These are phyloP conservation scores for Zygosaccharomyces sapae DNA, from an alignment of 1,139 yeast genomes.

Conservation along the genomic window DNA sequence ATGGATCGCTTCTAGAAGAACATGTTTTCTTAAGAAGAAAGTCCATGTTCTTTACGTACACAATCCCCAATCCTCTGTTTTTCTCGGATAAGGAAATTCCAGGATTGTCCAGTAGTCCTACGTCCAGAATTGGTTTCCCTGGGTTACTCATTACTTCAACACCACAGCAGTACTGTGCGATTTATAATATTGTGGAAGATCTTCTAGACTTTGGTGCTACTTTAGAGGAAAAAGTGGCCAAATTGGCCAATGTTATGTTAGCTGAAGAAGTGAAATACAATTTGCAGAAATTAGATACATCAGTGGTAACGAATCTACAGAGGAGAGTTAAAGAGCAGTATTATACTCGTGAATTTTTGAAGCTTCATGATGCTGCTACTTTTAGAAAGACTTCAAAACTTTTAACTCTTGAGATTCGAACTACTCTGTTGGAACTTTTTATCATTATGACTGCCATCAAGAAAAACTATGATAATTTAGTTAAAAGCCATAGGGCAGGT, in stretches of 20 bases:
- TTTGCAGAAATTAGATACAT: slow-evolving; percentile 36
- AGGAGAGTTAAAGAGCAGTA: slow-evolving; percentile 28
- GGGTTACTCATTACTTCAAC: slow-evolving; percentile 66
- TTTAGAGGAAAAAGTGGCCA: slow-evolving; percentile 52
- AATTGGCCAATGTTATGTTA: slow-evolving; percentile 52
- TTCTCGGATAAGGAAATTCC: slow-evolving; percentile 34
- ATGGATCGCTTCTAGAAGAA: slow-evolving; percentile 50
- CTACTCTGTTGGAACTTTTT: slow-evolving; percentile 54
- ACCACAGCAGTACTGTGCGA: slow-evolving; percentile 66
- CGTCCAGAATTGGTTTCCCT: slow-evolving; percentile 55
- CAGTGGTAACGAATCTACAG: slow-evolving; percentile 32
- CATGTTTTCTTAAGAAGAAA: slow-evolving; percentile 61
- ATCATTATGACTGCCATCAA: slow-evolving; percentile 66
- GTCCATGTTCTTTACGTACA: slow-evolving; percentile 56
- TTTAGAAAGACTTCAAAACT: slow-evolving; percentile 37
- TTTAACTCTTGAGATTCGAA: slow-evolving; percentile 56
- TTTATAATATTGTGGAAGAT: slow-evolving; percentile 61
- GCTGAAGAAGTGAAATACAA: slow-evolving; percentile 36
- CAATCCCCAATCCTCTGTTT: slow-evolving; percentile 62
- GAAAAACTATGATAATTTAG: slow-evolving; percentile 43
- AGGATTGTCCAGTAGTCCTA: slow-evolving; percentile 28
- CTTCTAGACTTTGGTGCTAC: slow-evolving; percentile 59
- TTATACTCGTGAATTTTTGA: slow-evolving; percentile 31
- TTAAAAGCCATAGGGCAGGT: slow-evolving; percentile 39
- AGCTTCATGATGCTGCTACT: slow-evolving; percentile 28